Evolutionary conservation across 2,329 filamentous ascomycete species (phyloP), one percentile per base, ranked within the genome.

Genomic region (Fusarium abutilonis): DNA sequence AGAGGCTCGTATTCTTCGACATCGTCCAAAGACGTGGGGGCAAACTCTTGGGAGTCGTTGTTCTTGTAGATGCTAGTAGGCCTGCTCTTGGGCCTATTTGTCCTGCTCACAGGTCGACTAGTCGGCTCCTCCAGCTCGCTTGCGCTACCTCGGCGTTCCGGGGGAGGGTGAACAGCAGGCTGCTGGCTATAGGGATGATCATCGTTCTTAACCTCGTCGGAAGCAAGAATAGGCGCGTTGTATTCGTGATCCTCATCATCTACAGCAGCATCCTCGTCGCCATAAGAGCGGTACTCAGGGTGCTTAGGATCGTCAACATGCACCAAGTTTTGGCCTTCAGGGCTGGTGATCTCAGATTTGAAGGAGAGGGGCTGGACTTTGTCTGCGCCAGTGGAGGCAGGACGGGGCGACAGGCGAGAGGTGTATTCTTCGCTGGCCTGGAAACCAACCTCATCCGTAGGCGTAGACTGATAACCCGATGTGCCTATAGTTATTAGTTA

Each of bases 1-100:
- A 99, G 80, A 2, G 95, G 95, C 74, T 98, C 94, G 71, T 98
- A 98, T 74, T 98, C 93, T 70, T 93, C 89, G 6, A 96, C 91
- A 70, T 96, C 90, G 69, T 96, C 92, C 9, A 96, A 79, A 6
- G 91, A 91, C 4, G 89, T 93, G 39, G 86, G 77, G 71, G 78
- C 78, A 75, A 89, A 73, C 75, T 89, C 80, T 10, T 74, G 68
- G 51, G 79, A 78, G 14, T 83, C 79, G 7, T 82, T 77, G 41
- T 78, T 80, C 63, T 83, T 86, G 72, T 89, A 86, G 36, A 88
- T 78, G 73, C 86, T 73, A n/a, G 65, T 90, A 29, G 80, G 77
- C 19, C 70, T 64, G 41, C 63, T 68, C 47, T 65, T 90, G 29
- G 81, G 77, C 31, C 69, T 62, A 39, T 60, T 67, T 21, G 59